Percentiles rank a stretch among this genome's conserved stretches.
Evolutionary conservation across 2,329 filamentous ascomycete species (phyloP).

Genomic region (Apiospora marii): DNA sequence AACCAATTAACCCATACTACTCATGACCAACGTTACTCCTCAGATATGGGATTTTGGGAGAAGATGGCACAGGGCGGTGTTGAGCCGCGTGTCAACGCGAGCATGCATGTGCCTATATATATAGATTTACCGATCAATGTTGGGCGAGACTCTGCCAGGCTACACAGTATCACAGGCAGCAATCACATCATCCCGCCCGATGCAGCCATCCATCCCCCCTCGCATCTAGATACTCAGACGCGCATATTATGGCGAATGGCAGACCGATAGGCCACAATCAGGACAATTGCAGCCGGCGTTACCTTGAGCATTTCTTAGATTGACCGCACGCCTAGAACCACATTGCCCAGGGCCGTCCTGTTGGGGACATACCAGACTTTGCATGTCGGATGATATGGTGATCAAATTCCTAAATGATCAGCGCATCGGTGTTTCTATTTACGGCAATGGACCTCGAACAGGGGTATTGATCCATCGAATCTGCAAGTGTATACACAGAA

Average conservation of each 20-base stretch:
- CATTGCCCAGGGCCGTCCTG: background rate
- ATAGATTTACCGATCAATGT: too few species aligned
- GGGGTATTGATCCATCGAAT: background rate
- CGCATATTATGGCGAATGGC: conserved; percentile 10
- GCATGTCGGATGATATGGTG: background rate
- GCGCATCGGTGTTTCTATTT: background rate
- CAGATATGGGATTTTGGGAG: too few species aligned
- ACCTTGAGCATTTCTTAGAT: background rate
- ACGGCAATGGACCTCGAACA: background rate
- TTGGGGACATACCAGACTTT: background rate
- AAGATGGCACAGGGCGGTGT: background rate
- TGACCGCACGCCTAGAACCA: background rate
- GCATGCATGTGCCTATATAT: background rate
- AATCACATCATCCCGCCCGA: background rate
- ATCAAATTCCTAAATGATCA: background rate
- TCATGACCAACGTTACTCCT: background rate
- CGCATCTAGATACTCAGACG: conserved; percentile 1
- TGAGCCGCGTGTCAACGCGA: background rate
- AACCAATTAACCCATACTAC: too few species aligned
- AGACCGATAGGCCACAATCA: background rate
- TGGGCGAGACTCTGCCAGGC: background rate
- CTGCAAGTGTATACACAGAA: background rate
- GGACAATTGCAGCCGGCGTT: background rate
- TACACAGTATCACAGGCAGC: background rate
- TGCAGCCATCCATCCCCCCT: background rate